Evolutionary conservation across 768 basidiomycete species (phyloP).

Genomic region (Pisolithus sp.): DNA sequence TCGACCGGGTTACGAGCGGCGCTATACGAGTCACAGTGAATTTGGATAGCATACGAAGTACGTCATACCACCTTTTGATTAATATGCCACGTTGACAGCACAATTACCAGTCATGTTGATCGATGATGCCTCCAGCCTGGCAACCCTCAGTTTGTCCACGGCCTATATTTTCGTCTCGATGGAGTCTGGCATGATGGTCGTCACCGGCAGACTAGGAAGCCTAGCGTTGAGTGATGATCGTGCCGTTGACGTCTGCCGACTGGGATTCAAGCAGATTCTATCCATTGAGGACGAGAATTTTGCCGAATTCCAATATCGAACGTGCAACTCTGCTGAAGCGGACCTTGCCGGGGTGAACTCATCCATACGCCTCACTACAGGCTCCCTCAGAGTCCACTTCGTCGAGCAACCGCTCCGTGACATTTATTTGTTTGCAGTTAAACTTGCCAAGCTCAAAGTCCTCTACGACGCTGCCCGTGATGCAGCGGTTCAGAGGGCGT

Average conservation of each 20-base stretch:
- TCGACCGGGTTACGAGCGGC: constrained; percentile 23
- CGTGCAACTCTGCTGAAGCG: constrained; percentile 69
- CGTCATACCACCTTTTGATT: constrained; percentile 11
- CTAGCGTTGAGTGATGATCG: constrained; percentile 77
- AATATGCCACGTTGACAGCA: constrained; percentile 6
- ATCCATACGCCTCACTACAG: constrained; percentile 73
- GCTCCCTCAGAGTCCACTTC: constrained; percentile 84
- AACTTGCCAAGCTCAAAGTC: constrained; percentile 87
- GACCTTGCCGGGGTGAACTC: constrained; percentile 78
- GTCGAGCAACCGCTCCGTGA: constrained; percentile 87
- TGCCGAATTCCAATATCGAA: constrained; percentile 91
- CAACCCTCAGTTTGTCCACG: constrained; percentile 84
- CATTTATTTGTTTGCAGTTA: constrained; percentile 75
- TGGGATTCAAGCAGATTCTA: constrained; percentile 77
- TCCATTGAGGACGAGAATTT: constrained; percentile 94
- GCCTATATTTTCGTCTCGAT: constrained; percentile 80
- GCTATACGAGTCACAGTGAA: constrained; percentile 81
- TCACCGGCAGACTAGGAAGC: constrained; percentile 78
- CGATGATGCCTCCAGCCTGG: constrained; percentile 62
- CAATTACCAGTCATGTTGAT: constrained; percentile 60
- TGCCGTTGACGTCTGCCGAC: constrained; percentile 39
- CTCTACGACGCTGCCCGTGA: constrained; percentile 92
- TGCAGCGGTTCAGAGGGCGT: constrained; percentile 85
- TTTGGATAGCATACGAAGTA: constrained; percentile 79
- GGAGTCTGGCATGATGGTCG: constrained; percentile 61